A percentile compares a stretch with the other conserved stretches of the same genome.
These are phyloP conservation scores for Fagus sylvatica DNA, from an alignment of 306 rosid species.

Conservation along the genomic window DNA sequence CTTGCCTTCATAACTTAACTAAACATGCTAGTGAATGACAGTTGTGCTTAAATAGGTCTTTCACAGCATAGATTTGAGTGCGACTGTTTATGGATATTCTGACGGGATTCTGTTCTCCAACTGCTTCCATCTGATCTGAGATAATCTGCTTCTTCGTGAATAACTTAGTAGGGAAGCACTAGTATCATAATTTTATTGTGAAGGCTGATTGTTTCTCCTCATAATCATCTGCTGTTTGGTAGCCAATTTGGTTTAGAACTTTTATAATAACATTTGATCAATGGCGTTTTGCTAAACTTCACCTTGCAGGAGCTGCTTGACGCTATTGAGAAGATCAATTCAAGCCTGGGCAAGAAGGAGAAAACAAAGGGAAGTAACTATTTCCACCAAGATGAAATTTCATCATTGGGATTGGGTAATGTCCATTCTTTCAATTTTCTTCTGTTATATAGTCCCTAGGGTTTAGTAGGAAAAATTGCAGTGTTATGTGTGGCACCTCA, in stretches of 20 bases:
- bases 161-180: neutral
- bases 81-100: neutral
- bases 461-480: neutral
- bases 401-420: slow-evolving; percentile 74
- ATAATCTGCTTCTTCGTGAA: neutral
- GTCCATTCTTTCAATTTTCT: neutral
- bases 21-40: neutral
- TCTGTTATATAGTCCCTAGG: neutral
- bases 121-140: neutral
- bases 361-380: slow-evolving; percentile 46
- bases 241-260: neutral
- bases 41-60: neutral
- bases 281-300: slow-evolving; percentile 15
- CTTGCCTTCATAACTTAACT: neutral
- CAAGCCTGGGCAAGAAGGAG: slow-evolving; percentile 56
- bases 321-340: slow-evolving; percentile 85
- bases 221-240: neutral
- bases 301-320: slow-evolving; percentile 61
- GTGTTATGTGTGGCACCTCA: too few species aligned
- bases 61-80: neutral
- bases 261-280: neutral
- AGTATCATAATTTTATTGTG: neutral
- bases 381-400: slow-evolving; percentile 78
- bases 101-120: neutral
- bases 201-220: neutral